Evolutionary conservation across 2,329 filamentous ascomycete genomes (phyloP), one percentile per base, ranked within the genome.

Genomic region (Talaromyces sp.): DNA sequence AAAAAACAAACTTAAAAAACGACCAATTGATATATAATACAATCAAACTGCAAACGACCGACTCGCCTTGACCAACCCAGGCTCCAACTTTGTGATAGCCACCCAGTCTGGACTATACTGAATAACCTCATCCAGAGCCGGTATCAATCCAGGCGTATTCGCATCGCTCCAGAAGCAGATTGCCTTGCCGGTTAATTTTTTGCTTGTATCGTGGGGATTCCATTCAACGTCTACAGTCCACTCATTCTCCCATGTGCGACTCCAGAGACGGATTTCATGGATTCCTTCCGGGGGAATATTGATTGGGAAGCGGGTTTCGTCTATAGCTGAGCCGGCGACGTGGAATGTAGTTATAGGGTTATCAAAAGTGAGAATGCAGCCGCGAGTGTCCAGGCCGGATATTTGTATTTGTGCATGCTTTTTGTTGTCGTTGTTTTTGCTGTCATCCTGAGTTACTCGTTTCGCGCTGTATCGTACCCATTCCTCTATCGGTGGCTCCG

Each of bases 81-180:
- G 89, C 30, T 82, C 82, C 65, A 85, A 77, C 78, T 96, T 97
- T 4, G 87, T 87, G 31, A 92, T 81, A 9, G 88, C 87, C 6
- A 87, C 86, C 95, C 95, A 99, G 4, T 81, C 79, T 0, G 95
- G 95, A 67, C 87, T 83, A 76, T 87, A 97, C 72, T 87, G 84
- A 67, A 84, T 79, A 56, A 91, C 81, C 76, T 98, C 93, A 68
- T 95, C 89, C 57, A 94, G 84, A 0, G 93, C 93, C 0, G 94
- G 93, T 55, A 98, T 92, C 1, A 82, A 82, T 3, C 86, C 88
- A 2, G 77, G 75, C 40, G 79, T 78, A 70, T 97, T 97, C 52
- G 85, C 87, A 77, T 99, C 95, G 69, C 89, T 92, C 92, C 93
- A 98, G 34, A 90, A 80, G 75, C 95, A 98, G 16, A 88, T 82